Evolutionary conservation across 768 basidiomycete genomes (phyloP).

Genomic region (Tulasnella sp.): DNA sequence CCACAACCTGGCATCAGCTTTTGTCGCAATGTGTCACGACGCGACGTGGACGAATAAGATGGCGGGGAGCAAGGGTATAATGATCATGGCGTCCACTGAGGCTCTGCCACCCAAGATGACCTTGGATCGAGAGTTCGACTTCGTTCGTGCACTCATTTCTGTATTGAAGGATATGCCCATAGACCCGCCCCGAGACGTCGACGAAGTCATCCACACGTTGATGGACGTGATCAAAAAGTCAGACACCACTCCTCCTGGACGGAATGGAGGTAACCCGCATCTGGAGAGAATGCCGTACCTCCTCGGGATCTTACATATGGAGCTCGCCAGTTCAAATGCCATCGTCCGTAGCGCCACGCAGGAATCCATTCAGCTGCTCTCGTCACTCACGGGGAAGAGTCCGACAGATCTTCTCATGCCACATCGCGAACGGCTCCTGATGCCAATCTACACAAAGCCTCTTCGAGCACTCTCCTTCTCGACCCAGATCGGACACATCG

Average conservation of each 20-base stretch:
- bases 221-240: slow-evolving; percentile 35
- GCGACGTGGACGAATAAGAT: slow-evolving; percentile 84
- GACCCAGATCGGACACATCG: slow-evolving; percentile 96
- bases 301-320: slow-evolving; percentile 75
- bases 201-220: slow-evolving; percentile 69
- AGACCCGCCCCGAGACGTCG: slow-evolving; percentile 74
- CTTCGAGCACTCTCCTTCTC: slow-evolving; percentile 87
- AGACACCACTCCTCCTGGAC: slow-evolving; percentile 7
- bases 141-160: slow-evolving; percentile 80
- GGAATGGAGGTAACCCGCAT: neutral
- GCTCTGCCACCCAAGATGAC: slow-evolving; percentile 70
- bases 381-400: slow-evolving; percentile 58
- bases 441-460: slow-evolving; percentile 91
- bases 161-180: slow-evolving; percentile 90
- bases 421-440: slow-evolving; percentile 79
- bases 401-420: slow-evolving; percentile 71
- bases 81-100: slow-evolving; percentile 61
- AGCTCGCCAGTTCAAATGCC: slow-evolving; percentile 77
- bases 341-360: slow-evolving; percentile 79
- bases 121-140: slow-evolving; percentile 76
- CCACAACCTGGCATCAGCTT: slow-evolving; percentile 72
- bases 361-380: slow-evolving; percentile 65
- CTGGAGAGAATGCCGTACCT: slow-evolving; percentile 41
- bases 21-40: slow-evolving; percentile 80
- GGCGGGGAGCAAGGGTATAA: slow-evolving; percentile 81